Evolutionary conservation across 148 eudicot genomes (phyloP), one percentile per base, ranked within the genome.

Genomic region (Rhododendron vialii): DNA sequence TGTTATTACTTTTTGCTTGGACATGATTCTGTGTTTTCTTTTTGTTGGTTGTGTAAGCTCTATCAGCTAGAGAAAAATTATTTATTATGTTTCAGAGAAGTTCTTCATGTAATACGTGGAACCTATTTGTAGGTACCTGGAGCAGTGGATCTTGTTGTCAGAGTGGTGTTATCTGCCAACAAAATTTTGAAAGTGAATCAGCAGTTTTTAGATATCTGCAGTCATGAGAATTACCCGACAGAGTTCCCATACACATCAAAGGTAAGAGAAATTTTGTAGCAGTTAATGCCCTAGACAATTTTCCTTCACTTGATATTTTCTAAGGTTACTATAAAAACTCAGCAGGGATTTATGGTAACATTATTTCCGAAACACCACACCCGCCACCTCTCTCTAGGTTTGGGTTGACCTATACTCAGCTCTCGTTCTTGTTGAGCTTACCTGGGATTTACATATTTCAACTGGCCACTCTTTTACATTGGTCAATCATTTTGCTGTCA

Each of bases 241-340:
- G 95, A 96, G 82, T 92, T 96, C 78, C 93, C 92, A 57, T 96
- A 94, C 88, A 92, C 91, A 91, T 94, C 97, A 79, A 95, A 96
- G 93, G 99, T 96, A 88, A 89, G 90, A 82, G 35, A 69, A 20
- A 86, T 9, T 41, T 84, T 71, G 20, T 35, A 20, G 55, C 61
- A 30, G 48, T 38, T 17, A n/a, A 48, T 41, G 82, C 55, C 48
- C 48, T 26, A 67, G 22, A 41, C 41, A 43, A 63, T 75, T 75
- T 71, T 28, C 80, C 28, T 86, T 57, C 18, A 12, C 38, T 86
- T n/a, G 55, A 80, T 53, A 20, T 36, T 61, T 36, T 20, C 61
- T 35, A 11, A 53, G 83, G 45, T 61, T 33, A 30, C 67, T 80
- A 14, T 80, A 33, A 81, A 47, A 53, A 17, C 36, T 81, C 20